These are phyloP conservation scores for Ustulina deusta DNA, from an alignment of 2,329 filamentous ascomycete species.

Conservation along the genomic window DNA sequence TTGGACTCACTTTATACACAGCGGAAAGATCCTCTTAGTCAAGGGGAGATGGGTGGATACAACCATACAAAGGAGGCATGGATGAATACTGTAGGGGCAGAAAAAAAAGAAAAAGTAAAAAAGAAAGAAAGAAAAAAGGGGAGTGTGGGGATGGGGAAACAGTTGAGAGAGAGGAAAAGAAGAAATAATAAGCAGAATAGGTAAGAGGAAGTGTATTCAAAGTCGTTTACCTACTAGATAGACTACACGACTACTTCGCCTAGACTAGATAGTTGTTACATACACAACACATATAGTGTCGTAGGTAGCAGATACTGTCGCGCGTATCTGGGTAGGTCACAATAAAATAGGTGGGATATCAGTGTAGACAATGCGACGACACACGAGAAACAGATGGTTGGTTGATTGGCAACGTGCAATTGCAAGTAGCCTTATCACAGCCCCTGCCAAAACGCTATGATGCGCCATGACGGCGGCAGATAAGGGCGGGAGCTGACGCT, in stretches of 20 bases:
- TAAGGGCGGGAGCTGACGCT: conserved; percentile 43
- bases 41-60: background rate
- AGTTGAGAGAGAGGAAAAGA: background rate
- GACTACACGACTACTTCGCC: too few relatives aligned
- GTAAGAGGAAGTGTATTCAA: too few relatives aligned
- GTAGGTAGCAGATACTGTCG: too few relatives aligned
- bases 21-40: conserved; percentile 6
- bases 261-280: too few relatives aligned
- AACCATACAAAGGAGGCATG: conserved; percentile 1
- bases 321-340: too few relatives aligned
- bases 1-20: conserved; percentile 5
- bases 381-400: too few relatives aligned
- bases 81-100: background rate
- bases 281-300: too few relatives aligned
- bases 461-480: conserved; percentile 44
- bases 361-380: too few relatives aligned
- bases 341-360: too few relatives aligned
- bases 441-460: conserved; percentile 42
- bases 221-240: too few relatives aligned
- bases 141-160: background rate
- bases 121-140: background rate
- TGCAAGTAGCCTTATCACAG: conserved; percentile 51
- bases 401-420: conserved; percentile 44
- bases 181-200: background rate
- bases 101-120: background rate